These are phyloP conservation scores for Saccharomycopsis vini DNA, from an alignment of 805 yeast species.

Conservation along the genomic window DNA sequence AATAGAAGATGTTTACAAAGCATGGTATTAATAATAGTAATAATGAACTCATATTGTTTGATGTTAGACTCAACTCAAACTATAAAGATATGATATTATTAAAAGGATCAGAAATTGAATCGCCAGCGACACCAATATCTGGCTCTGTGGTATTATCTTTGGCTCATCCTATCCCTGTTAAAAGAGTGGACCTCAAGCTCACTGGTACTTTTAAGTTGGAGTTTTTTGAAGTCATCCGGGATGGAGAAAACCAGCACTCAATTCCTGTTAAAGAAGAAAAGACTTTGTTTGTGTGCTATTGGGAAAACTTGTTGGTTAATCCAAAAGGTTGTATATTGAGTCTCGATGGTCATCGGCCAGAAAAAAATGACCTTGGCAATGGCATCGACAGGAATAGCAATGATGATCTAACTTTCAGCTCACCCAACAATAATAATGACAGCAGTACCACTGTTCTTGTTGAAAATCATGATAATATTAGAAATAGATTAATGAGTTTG, in stretches of 20 bases:
- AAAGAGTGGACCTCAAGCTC: constrained; percentile 50
- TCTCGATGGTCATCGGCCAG: neutral
- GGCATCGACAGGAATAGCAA: neutral
- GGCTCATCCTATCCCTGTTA: constrained; percentile 42
- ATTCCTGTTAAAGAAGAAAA: constrained; percentile 42
- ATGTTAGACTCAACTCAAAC: constrained; percentile 25
- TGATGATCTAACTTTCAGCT: too few relatives aligned
- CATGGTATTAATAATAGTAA: too few relatives aligned
- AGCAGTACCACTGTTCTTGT: neutral
- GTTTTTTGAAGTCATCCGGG: constrained; percentile 33
- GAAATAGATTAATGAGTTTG: neutral
- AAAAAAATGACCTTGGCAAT: neutral
- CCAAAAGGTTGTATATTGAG: constrained; percentile 25
- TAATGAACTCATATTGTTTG: constrained; percentile 10
- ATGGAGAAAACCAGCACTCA: constrained; percentile 19
- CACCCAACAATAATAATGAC: too few relatives aligned
- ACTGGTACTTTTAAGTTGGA: constrained; percentile 57
- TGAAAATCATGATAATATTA: neutral
- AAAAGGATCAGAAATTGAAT: constrained; percentile 67
- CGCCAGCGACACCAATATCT: constrained; percentile 60
- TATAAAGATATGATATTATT: constrained; percentile 60
- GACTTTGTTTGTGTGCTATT: constrained; percentile 56
- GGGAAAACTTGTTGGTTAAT: constrained; percentile 48
- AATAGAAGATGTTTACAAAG: too few relatives aligned
- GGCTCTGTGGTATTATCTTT: constrained; percentile 71